Evolutionary conservation across 139 green algal genomes (phyloP).

Genomic region (Coelastrella sp.): DNA sequence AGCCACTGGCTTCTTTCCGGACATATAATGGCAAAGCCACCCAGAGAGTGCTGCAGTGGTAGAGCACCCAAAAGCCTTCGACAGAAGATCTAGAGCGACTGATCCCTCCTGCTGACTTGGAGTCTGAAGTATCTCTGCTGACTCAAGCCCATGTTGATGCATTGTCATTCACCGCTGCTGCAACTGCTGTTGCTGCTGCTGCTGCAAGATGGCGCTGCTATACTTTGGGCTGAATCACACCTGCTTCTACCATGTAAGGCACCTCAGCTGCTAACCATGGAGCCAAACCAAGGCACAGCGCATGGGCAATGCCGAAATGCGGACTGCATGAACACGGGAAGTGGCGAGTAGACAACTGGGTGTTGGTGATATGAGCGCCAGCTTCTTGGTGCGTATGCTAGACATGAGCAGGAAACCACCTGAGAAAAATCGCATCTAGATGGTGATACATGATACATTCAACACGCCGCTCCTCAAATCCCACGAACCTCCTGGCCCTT

Average conservation of each 20-base stretch:
- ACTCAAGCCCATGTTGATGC: neutral
- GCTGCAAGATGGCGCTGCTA: too few species aligned
- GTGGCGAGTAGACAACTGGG: too few species aligned
- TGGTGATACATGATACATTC: neutral
- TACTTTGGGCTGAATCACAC: conserved; percentile 79
- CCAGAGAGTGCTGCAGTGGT: too few species aligned
- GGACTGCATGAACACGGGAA: conserved; percentile 76
- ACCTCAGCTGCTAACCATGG: conserved; percentile 97
- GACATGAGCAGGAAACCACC: neutral
- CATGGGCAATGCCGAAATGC: conserved; percentile 96
- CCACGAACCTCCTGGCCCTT: too few species aligned
- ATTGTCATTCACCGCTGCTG: neutral
- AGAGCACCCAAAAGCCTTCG: too few species aligned
- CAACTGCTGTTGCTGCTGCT: too few species aligned
- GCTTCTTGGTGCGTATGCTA: neutral
- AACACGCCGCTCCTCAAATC: neutral
- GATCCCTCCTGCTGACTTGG: neutral
- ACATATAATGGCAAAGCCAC: too few species aligned
- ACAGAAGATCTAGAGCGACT: neutral
- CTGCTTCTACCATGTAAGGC: conserved; percentile 90
- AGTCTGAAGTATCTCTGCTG: too few species aligned
- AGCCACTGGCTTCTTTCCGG: too few species aligned
- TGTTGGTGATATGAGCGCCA: too few species aligned
- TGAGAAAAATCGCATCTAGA: too few species aligned
- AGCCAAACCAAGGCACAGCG: conserved; percentile 93